Evolutionary conservation across 176 grass and related monocot species (phyloP), one percentile per base, ranked within the genome.

Genomic region (Hsuehochloa calcarea): DNA sequence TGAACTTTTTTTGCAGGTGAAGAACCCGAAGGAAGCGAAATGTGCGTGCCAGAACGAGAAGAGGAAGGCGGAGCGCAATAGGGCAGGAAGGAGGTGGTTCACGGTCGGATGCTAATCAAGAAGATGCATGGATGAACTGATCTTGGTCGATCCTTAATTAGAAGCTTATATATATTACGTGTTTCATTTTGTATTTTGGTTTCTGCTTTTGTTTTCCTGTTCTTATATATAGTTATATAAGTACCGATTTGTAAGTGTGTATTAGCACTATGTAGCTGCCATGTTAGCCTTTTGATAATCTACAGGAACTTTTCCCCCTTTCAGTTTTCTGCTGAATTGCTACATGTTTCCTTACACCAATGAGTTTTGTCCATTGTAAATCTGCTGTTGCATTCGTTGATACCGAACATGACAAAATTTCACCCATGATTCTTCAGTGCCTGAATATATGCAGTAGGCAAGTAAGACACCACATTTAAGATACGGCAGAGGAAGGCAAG

Each of bases 61-160:
- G 87, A 80, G 39, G 51, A 89, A 86, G 79, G 43, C 75, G 10
- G 90, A 86, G 51, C 74, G 68, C 22, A 22, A 0, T 6, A 60
- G 65, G 15, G 23, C 83, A 16, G 45, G 14, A 52, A 49, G 80
- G 25, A 63, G 80, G 47, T 89, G 87, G 87, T 71, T 89, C 45
- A 43, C 70, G 0, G 84, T 92, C 23, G 87, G 86, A 64, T 92
- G 87, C 68, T 89, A 29, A 69, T 10, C 54, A 49, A n/a, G 17
- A 70, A 45, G 10, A 61, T 6, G 37, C 11, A 3, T 38, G 54
- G 19, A 62, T 49, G 26, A 77, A 77, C 23, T 63, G 0, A 86
- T 63, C 14, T 54, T n/a, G 20, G 5, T 5, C 22, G 46, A 74
- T 51, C 44, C 4, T 19, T 35, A 45, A 40, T n/a, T 43, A 74